phyloP scores from a whole-genome alignment of 306 rosid species.

The Acacia crassicarpa region DNA sequence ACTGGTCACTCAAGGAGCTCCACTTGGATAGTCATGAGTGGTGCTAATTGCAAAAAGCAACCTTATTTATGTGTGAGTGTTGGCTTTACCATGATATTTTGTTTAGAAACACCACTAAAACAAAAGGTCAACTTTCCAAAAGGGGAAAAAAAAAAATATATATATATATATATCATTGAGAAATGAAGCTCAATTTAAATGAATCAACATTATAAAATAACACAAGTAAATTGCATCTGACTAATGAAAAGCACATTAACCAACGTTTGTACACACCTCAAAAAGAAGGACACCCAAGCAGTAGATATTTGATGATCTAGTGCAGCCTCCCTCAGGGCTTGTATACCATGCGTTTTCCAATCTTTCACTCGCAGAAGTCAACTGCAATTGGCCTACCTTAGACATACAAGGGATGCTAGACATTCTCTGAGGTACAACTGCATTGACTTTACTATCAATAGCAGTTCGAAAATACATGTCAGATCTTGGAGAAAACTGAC shows the following conservation, averaged over 20 bases:
- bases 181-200: constrained; percentile 26
- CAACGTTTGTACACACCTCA: constrained; percentile 64
- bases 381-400: constrained; percentile 42
- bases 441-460: constrained; percentile 41
- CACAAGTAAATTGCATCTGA: constrained; percentile 21
- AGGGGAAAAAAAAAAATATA: not conserved
- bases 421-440: constrained; percentile 46
- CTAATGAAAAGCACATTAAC: constrained; percentile 23
- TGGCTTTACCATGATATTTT: not conserved
- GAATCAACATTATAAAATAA: constrained; percentile 14
- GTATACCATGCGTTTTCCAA: constrained; percentile 80
- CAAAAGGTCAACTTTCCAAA: constrained; percentile 8
- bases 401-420: constrained; percentile 45
- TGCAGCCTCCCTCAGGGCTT: constrained; percentile 85
- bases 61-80: not conserved
- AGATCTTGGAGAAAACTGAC: constrained; percentile 43
- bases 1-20: not conserved
- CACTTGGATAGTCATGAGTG: not conserved
- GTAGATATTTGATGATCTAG: constrained; percentile 75
- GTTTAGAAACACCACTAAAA: not conserved
- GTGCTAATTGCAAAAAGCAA: constrained; percentile 5
- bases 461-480: constrained; percentile 39
- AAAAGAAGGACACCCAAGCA: constrained; percentile 86
- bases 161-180: not conserved
- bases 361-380: constrained; percentile 40